Evolutionary conservation across 192 early-diverging fungal species (phyloP).

Genomic region (Coemansia asiatica): DNA sequence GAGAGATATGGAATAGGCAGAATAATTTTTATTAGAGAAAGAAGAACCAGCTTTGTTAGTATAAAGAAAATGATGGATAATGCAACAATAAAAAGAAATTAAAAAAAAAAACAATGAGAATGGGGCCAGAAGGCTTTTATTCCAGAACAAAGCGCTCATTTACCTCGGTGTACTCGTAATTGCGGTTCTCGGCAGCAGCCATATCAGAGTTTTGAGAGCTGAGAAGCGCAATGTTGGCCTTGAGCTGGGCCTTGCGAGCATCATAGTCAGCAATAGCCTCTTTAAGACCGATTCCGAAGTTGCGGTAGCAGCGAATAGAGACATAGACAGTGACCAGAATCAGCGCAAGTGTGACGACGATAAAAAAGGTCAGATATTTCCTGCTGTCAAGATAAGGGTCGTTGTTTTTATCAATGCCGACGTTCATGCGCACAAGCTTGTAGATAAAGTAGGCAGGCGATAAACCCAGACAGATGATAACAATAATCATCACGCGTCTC

Average conservation of each 20-base stretch:
- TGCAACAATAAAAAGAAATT: too few relatives aligned
- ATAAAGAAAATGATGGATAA: too few relatives aligned
- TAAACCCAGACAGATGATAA: conserved; percentile 49
- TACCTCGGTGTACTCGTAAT: conserved; percentile 53
- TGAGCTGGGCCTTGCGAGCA: conserved; percentile 65
- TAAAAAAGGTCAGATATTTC: conserved; percentile 57
- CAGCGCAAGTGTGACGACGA: conserved; percentile 53
- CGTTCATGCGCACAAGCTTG: conserved; percentile 58
- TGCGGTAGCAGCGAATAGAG: conserved; percentile 53
- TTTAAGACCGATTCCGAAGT: conserved; percentile 56
- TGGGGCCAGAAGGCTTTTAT: too few relatives aligned
- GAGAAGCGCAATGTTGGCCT: conserved; percentile 35
- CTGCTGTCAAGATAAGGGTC: conserved; percentile 56
- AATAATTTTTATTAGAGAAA: too few relatives aligned
- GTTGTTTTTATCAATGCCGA: conserved; percentile 42
- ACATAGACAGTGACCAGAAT: conserved; percentile 55
- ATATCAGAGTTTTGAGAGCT: conserved; percentile 9
- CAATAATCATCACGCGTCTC: conserved; percentile 46
- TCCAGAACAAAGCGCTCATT: conserved; percentile 52
- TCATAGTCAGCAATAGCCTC: conserved; percentile 56
- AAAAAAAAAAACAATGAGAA: background rate
- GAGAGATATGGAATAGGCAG: too few relatives aligned
- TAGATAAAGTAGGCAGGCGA: conserved; percentile 58
- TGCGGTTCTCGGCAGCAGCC: background rate
- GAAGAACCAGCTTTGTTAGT: too few relatives aligned